Percentiles rank a stretch among this genome's conserved stretches.
Conservation (phyloP, 2,329 filamentous ascomycete genomes). For the Hymenoscyphus fraxineus region DNA sequence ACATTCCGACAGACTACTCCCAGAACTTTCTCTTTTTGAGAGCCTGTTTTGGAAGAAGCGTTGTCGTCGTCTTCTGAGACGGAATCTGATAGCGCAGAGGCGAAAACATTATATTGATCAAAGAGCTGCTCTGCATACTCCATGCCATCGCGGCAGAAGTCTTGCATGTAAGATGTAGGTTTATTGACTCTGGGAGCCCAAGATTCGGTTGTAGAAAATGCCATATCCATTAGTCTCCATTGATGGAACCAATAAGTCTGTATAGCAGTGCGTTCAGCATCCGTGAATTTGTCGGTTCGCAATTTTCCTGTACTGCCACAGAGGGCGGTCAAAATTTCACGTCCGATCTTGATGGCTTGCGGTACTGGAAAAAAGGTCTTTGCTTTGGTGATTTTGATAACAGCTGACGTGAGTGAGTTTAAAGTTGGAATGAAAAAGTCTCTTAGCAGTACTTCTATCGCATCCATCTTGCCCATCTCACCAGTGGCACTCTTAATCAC, state of each 20-base stretch:
- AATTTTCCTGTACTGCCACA: constrained; percentile 54
- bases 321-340: constrained; percentile 53
- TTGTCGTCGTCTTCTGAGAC: constrained; percentile 25
- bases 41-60: constrained; percentile 28
- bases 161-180: constrained; percentile 63
- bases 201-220: constrained; percentile 76
- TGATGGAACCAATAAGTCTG: constrained; percentile 75
- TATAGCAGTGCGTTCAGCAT: constrained; percentile 41
- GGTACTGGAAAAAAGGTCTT: constrained; percentile 55
- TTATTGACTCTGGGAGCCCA: constrained; percentile 69
- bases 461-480: constrained; percentile 53
- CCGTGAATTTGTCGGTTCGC: constrained; percentile 27
- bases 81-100: constrained; percentile 42
- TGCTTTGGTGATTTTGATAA: constrained; percentile 41
- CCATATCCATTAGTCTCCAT: constrained; percentile 77
- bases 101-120: constrained; percentile 78
- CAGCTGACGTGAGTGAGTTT: constrained; percentile 42
- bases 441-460: constrained; percentile 45
- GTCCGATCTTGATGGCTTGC: constrained; percentile 53
- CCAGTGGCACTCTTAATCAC: constrained; percentile 79
- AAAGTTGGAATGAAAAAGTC: constrained; percentile 44
- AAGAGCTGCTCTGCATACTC: constrained; percentile 85
- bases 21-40: constrained; percentile 49
- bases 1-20: constrained; percentile 62
- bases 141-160: constrained; percentile 93